Base-by-base conservation (phyloP, 2,329 filamentous ascomycete species). In the Claviceps sorghi region DNA sequence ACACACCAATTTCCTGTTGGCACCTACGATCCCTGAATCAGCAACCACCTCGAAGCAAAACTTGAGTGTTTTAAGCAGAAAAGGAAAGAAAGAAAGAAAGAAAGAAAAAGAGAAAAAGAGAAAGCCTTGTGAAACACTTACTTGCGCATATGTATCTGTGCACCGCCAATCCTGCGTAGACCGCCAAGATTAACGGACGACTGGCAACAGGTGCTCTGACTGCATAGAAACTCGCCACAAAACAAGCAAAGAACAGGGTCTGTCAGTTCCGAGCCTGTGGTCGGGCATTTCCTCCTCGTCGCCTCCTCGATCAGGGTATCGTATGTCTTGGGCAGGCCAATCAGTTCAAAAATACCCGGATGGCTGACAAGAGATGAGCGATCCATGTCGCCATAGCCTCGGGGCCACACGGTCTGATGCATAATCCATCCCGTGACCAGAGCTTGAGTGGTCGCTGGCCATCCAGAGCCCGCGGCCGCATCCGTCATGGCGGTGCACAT, bases 161-260 rank as follows among this genome's bases (percentile, higher is more conserved):
- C 91, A 34, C 94, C 90, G 46, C 90, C 90, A 55, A 88, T 78
- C 57, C 76, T 69, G 50, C 65, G 72, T 50, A 65, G 61, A 51
- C 70, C 72, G 17, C 64, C 65, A 42, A 60, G 67, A 58, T 53
- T 78, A 79, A 54, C n/a, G n/a, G 80, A 74, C 60, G 82, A 82
- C 62, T 87, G 80, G 65, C 93, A 98, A 70, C 93, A 98, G 47
- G 90, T 84, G 46, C 86, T 88, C 71, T 98, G 93, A 10, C 86
- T 88, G 69, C 93, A 98, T 68, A 96, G 91, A 42, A 98, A 88
- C n/a, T 90, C 89, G 36, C 93, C 91, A 64, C 93, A 98, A 70
- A 96, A 88, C 41, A 98, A 77, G 63, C 93, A 98, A 40, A 98
- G 80, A 57, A 86, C 87, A 0, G 93, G 89, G 66, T 98, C 94